These are phyloP conservation scores for Rubia peregrina DNA, from an alignment of 305 asterid species.

Conservation along the genomic window DNA sequence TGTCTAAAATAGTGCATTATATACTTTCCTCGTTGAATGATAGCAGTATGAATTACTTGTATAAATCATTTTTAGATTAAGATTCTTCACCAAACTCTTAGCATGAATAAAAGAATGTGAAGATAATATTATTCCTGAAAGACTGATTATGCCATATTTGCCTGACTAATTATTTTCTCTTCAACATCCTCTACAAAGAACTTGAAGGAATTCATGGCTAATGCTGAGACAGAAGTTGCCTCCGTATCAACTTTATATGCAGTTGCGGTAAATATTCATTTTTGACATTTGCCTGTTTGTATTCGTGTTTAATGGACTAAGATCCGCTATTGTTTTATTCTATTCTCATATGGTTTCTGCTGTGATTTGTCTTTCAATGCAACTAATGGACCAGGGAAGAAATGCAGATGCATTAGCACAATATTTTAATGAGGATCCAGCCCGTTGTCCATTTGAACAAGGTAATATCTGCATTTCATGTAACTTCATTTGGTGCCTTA, in stretches of 20 bases:
- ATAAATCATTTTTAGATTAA: background rate
- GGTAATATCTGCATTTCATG: slow-evolving; percentile 31
- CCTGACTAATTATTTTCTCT: slow-evolving; percentile 12
- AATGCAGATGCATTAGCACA: slow-evolving; percentile 76
- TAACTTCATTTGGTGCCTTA: slow-evolving; percentile 4
- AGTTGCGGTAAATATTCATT: slow-evolving; percentile 51
- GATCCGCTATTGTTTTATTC: background rate
- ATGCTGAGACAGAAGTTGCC: slow-evolving; percentile 75
- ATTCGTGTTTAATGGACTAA: slow-evolving; percentile 4
- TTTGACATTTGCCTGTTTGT: background rate
- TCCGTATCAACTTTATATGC: slow-evolving; percentile 71
- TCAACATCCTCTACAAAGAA: slow-evolving; percentile 44
- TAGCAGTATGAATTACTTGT: background rate
- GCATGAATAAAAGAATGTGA: background rate
- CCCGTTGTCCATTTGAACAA: slow-evolving; percentile 86
- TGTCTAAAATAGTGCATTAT: background rate
- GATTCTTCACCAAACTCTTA: background rate
- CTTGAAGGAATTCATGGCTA: slow-evolving; percentile 58
- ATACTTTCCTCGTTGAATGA: background rate
- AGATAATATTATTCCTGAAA: background rate
- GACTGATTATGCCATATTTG: background rate
- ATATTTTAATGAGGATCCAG: slow-evolving; percentile 95
- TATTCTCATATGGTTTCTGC: slow-evolving; percentile 6
- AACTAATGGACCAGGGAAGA: slow-evolving; percentile 62
- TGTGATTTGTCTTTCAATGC: slow-evolving; percentile 8